Evolutionary conservation across 148 eudicot species (phyloP).

Genomic region (Suaeda aralocaspica): DNA sequence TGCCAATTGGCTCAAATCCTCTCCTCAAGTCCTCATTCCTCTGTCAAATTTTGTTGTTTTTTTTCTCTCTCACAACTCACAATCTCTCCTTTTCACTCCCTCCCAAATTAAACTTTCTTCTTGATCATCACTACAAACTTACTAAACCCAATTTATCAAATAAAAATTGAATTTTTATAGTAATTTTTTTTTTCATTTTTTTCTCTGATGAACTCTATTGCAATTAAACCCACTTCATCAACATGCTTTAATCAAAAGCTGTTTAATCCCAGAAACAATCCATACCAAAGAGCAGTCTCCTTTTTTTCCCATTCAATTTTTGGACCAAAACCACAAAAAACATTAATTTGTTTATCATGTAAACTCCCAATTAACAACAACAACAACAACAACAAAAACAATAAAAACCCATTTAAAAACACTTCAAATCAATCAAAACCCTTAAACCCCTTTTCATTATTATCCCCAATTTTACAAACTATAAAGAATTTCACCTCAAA

Average conservation of each 20-base stretch:
- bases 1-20: conserved; percentile 17
- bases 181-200: too few relatives aligned
- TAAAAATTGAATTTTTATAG: too few relatives aligned
- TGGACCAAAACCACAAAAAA: conserved; percentile 19
- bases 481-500: conserved; percentile 24
- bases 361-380: conserved; percentile 12
- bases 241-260: conserved; percentile 20
- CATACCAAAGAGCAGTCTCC: conserved; percentile 18
- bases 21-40: conserved; percentile 11
- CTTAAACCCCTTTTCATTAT: conserved; percentile 27
- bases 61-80: background rate
- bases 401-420: conserved; percentile 1
- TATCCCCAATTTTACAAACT: conserved; percentile 33
- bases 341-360: conserved; percentile 18
- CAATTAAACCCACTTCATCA: conserved; percentile 19
- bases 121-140: background rate
- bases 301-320: conserved; percentile 22
- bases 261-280: conserved; percentile 2
- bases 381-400: too few relatives aligned
- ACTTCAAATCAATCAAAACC: conserved; percentile 20
- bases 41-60: background rate
- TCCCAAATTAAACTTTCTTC: background rate
- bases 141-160: too few relatives aligned
- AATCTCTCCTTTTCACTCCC: conserved; percentile 6
- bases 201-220: conserved; percentile 33